These are phyloP conservation scores for Botrytis elliptica DNA, from an alignment of 2,329 filamentous ascomycete genomes.

Conservation along the genomic window DNA sequence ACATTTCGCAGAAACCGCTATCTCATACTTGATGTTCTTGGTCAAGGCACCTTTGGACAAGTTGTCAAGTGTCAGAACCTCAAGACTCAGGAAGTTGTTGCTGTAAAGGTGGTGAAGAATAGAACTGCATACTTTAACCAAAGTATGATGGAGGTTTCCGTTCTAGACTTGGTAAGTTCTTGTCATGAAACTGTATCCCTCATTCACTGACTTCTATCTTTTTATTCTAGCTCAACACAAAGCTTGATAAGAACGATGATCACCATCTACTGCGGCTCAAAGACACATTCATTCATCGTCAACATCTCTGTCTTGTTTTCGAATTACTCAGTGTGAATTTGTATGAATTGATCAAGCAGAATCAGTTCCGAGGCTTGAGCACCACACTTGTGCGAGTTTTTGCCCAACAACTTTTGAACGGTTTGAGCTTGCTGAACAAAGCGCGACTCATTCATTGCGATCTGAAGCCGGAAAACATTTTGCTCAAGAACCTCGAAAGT, in stretches of 20 bases:
- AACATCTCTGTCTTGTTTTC: slow-evolving; percentile 95
- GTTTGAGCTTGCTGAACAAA: slow-evolving; percentile 88
- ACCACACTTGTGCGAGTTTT: slow-evolving; percentile 97
- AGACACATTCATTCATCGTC: slow-evolving; percentile 96
- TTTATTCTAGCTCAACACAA: slow-evolving; percentile 76
- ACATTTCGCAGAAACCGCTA: slow-evolving; percentile 72
- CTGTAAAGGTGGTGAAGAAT: slow-evolving; percentile 99
- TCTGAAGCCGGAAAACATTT: slow-evolving; percentile 95
- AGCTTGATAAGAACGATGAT: slow-evolving; percentile 98
- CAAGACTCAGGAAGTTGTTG: slow-evolving; percentile 97
- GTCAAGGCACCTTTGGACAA: slow-evolving; percentile 96
- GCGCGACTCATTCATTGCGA: slow-evolving; percentile 97
- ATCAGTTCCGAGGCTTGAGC: slow-evolving; percentile 95
- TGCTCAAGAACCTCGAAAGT: slow-evolving; percentile 96
- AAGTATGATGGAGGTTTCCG: slow-evolving; percentile 99
- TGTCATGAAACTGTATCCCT: slow-evolving; percentile 32
- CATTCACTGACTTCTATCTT: slow-evolving; percentile 23
- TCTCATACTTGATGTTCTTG: slow-evolving; percentile 92
- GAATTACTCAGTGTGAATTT: slow-evolving; percentile 95
- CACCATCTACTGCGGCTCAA: slow-evolving; percentile 93
- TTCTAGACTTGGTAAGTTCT: slow-evolving; percentile 77
- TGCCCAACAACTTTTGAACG: slow-evolving; percentile 92
- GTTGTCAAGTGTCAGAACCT: slow-evolving; percentile 99
- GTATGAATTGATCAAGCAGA: slow-evolving; percentile 99
- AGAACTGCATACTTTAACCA: slow-evolving; percentile 99